Evolutionary conservation across 768 basidiomycete genomes (phyloP).

Genomic region (Lentinula edodes): DNA sequence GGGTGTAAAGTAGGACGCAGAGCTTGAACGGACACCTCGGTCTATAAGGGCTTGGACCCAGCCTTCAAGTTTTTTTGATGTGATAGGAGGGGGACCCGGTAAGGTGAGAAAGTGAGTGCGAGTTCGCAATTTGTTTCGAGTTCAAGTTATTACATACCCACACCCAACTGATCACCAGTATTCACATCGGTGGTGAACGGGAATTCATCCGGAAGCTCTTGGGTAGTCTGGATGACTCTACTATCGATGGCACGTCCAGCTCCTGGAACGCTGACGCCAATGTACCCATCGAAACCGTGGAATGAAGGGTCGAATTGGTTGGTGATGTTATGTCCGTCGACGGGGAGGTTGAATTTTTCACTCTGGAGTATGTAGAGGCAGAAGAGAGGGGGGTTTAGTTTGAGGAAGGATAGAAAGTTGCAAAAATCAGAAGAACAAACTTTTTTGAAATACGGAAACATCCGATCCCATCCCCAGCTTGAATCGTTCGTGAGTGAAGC

Average conservation of each 20-base stretch:
- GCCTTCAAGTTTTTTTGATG: slow-evolving; percentile 3
- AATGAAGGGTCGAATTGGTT: slow-evolving; percentile 17
- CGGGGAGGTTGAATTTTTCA: slow-evolving; percentile 16
- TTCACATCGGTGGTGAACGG: slow-evolving; percentile 21
- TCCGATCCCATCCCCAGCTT: slow-evolving; percentile 17
- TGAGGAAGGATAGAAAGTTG: background rate
- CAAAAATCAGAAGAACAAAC: background rate
- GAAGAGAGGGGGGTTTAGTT: background rate
- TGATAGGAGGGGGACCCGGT: background rate
- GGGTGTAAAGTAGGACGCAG: slow-evolving; percentile 22
- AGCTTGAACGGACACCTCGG: slow-evolving; percentile 22
- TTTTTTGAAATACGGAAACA: slow-evolving; percentile 14
- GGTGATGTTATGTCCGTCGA: slow-evolving; percentile 17
- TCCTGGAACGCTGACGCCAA: slow-evolving; percentile 23
- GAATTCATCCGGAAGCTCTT: slow-evolving; percentile 18
- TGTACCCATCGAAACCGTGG: slow-evolving; percentile 22
- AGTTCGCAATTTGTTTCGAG: no score
- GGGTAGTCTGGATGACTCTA: slow-evolving; percentile 21
- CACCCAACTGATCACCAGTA: slow-evolving; percentile 24
- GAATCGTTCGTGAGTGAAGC: slow-evolving; percentile 13
- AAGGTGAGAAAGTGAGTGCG: no score
- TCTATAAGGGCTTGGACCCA: slow-evolving; percentile 20
- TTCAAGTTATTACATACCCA: slow-evolving; percentile 15
- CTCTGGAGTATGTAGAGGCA: slow-evolving; percentile 10
- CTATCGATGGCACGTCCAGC: slow-evolving; percentile 19